Percentiles rank a stretch among this genome's conserved stretches.
These are phyloP conservation scores for Xylaria intraflava DNA, from an alignment of 495 filamentous ascomycete genomes.

Conservation along the genomic window DNA sequence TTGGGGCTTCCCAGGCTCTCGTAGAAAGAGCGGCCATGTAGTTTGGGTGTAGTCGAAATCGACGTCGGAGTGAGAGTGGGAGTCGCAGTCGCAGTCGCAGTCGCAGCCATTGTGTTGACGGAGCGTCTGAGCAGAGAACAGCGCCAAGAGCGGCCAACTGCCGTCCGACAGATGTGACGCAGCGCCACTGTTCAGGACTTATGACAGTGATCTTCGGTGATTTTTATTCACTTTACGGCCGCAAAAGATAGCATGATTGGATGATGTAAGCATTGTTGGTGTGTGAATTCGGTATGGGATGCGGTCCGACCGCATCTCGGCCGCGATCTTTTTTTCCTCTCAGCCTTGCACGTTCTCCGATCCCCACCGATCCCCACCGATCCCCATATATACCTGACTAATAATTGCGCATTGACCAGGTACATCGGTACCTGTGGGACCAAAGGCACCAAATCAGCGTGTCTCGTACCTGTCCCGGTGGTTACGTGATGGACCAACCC, in stretches of 20 bases:
- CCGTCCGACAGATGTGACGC: background rate
- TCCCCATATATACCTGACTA: too few relatives aligned
- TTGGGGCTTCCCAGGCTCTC: constrained; percentile 87
- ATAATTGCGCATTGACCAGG: too few relatives aligned
- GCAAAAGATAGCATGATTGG: too few relatives aligned
- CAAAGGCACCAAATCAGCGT: too few relatives aligned
- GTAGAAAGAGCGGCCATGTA: constrained; percentile 84
- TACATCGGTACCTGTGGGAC: too few relatives aligned
- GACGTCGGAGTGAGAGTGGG: background rate
- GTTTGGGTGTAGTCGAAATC: constrained; percentile 40
- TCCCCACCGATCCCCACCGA: too few relatives aligned
- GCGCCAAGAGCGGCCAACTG: constrained; percentile 3
- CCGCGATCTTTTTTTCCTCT: background rate
- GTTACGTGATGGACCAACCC: too few relatives aligned
- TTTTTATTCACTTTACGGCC: too few relatives aligned
- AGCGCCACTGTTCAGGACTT: constrained; percentile 1
- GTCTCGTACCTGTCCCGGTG: too few relatives aligned
- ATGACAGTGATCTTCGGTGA: background rate
- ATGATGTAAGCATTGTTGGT: too few relatives aligned
- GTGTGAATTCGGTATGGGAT: too few relatives aligned
- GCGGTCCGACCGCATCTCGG: background rate
- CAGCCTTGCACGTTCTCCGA: background rate
- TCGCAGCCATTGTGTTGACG: constrained; percentile 3
- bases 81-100: background rate
- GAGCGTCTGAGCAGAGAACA: background rate